Percentiles rank a stretch among this genome's conserved stretches.
Conservation (phyloP, 495 filamentous ascomycete genomes). For the Penicillium tannophilum region DNA sequence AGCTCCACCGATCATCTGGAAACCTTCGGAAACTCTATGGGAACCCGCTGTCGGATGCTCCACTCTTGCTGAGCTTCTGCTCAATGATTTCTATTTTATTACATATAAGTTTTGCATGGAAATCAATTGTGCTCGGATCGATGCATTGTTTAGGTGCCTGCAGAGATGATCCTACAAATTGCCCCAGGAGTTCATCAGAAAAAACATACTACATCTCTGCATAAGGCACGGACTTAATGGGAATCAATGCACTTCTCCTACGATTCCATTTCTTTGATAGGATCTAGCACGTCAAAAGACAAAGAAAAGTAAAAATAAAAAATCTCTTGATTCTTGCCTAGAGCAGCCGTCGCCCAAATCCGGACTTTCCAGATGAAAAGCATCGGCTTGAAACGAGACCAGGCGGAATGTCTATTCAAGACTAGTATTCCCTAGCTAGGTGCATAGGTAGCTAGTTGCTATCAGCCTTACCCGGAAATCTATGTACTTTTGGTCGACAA, state of each 20-base stretch:
- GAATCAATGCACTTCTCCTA: not conserved
- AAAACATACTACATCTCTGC: not conserved
- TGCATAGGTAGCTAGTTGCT: too few species aligned
- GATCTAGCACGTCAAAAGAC: not conserved
- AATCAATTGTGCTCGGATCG: constrained; percentile 18
- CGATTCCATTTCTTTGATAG: not conserved
- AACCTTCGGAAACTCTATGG: constrained; percentile 34
- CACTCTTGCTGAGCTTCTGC: constrained; percentile 13
- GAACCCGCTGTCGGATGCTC: constrained; percentile 16
- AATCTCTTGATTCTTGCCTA: not conserved
- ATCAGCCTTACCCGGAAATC: not conserved
- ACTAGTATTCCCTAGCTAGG: too few species aligned
- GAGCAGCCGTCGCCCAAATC: constrained; percentile 6
- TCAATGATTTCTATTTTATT: not conserved
- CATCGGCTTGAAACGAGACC: not conserved
- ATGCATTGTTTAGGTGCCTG: constrained; percentile 16
- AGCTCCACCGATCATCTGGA: constrained; percentile 43
- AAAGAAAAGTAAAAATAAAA: not conserved
- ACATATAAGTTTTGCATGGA: constrained; percentile 13
- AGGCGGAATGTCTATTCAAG: not conserved
- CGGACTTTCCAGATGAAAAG: constrained; percentile 1
- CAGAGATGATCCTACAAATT: constrained; percentile 11
- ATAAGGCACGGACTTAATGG: not conserved
- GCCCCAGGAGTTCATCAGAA: constrained; percentile 9
- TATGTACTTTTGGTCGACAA: constrained; percentile 3